Evolutionary conservation across 2,329 filamentous ascomycete genomes (phyloP).

Genomic region (Truncatella angustata): DNA sequence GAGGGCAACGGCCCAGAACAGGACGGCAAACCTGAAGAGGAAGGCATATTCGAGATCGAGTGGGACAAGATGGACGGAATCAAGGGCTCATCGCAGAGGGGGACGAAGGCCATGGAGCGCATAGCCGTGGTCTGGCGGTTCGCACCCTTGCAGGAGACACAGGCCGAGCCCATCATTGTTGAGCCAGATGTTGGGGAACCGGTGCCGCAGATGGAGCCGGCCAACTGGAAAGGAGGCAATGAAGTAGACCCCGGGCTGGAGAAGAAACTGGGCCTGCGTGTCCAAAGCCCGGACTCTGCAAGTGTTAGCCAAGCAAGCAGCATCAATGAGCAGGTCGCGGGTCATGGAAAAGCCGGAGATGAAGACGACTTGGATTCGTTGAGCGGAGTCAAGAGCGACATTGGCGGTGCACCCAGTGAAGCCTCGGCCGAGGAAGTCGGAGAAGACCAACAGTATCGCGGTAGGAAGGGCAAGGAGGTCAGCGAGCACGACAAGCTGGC

Average conservation of each 20-base stretch:
- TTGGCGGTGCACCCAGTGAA: neutral
- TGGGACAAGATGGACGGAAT: conserved; percentile 85
- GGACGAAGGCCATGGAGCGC: conserved; percentile 75
- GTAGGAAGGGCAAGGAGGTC: conserved; percentile 9
- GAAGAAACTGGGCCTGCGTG: conserved; percentile 68
- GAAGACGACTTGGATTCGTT: conserved; percentile 16
- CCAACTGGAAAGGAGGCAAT: conserved; percentile 71
- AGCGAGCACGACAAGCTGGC: conserved; percentile 18
- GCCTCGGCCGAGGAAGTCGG: neutral
- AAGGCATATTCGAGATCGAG: conserved; percentile 59
- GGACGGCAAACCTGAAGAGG: conserved; percentile 62
- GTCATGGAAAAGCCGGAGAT: conserved; percentile 13
- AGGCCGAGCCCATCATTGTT: conserved; percentile 37
- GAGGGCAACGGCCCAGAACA: conserved; percentile 76
- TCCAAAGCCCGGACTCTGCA: conserved; percentile 62
- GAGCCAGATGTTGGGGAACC: conserved; percentile 67
- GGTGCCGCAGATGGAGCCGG: conserved; percentile 66
- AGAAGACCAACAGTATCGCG: conserved; percentile 2
- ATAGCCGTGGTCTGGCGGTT: conserved; percentile 82
- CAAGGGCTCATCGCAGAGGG: conserved; percentile 83
- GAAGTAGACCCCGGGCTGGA: conserved; percentile 45
- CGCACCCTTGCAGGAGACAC: conserved; percentile 24
- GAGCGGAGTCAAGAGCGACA: conserved; percentile 10
- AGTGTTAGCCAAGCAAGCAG: conserved; percentile 73
- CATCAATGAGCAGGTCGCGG: conserved; percentile 41